These are phyloP conservation scores for Aspergillus sp. DNA, from an alignment of 2,329 filamentous ascomycete species.

Conservation along the genomic window DNA sequence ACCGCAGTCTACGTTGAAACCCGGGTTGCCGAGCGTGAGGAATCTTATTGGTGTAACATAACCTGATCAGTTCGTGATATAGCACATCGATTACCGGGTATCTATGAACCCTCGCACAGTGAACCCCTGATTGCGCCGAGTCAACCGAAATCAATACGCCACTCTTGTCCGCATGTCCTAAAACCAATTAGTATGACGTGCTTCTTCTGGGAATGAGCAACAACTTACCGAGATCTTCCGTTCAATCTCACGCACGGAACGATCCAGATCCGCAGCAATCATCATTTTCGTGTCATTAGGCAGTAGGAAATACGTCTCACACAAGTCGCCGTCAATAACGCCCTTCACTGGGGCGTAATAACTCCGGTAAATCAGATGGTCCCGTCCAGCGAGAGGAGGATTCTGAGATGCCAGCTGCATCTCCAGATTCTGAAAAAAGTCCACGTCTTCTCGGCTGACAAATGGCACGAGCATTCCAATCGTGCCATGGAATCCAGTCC, in stretches of 20 bases:
- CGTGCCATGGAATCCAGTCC: constrained; percentile 92
- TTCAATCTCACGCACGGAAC: constrained; percentile 89
- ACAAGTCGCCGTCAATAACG: constrained; percentile 93
- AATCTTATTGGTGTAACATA: neutral
- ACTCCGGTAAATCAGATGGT: constrained; percentile 91
- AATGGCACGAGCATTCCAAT: constrained; percentile 93
- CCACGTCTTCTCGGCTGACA: constrained; percentile 83
- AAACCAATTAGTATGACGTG: constrained; percentile 14
- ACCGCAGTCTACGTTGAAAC: constrained; percentile 22
- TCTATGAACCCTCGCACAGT: constrained; percentile 21
- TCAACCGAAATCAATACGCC: constrained; percentile 45
- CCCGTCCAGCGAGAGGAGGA: constrained; percentile 81
- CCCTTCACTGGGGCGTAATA: constrained; percentile 98
- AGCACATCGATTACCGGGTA: constrained; percentile 20
- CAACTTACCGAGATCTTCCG: constrained; percentile 75
- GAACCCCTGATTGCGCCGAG: constrained; percentile 22
- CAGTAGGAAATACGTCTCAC: constrained; percentile 83
- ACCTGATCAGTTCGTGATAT: constrained; percentile 13
- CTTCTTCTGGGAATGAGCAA: neutral
- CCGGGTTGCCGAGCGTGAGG: neutral
- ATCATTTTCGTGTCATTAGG: constrained; percentile 87
- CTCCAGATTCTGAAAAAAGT: constrained; percentile 96
- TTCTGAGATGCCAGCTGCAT: constrained; percentile 83
- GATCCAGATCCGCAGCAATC: constrained; percentile 90
- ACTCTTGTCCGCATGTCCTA: constrained; percentile 58